These are phyloP conservation scores for Blastobotrys indianensis DNA, from an alignment of 1,139 yeast genomes.

Conservation along the genomic window DNA sequence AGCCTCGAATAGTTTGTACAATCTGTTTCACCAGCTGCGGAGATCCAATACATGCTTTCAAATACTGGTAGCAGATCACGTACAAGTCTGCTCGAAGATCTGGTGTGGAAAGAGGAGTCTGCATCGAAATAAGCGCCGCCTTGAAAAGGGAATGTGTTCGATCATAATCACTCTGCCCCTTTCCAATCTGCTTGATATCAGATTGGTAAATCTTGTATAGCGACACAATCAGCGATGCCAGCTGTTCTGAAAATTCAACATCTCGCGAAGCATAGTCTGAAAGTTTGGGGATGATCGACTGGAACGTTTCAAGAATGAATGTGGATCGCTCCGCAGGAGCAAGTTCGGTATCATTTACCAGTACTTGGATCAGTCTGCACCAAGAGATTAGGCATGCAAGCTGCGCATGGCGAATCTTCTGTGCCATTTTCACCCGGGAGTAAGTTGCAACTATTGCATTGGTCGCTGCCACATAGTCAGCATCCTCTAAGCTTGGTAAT, in stretches of 20 bases:
- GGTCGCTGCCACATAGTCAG: slow-evolving; percentile 17
- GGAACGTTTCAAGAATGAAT: slow-evolving; percentile 72
- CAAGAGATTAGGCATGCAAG: slow-evolving; percentile 67
- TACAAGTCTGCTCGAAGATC: slow-evolving; percentile 72
- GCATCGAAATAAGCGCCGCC: slow-evolving; percentile 67
- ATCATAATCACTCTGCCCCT: slow-evolving; percentile 34
- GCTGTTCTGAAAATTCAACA: slow-evolving; percentile 62
- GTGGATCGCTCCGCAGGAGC: slow-evolving; percentile 42
- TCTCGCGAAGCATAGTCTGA: slow-evolving; percentile 67
- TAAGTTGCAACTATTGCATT: slow-evolving; percentile 17
- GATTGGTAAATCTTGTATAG: slow-evolving; percentile 58
- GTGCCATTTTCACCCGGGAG: slow-evolving; percentile 16
- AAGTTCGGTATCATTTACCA: slow-evolving; percentile 55
- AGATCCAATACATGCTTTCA: slow-evolving; percentile 36
- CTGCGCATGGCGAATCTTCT: slow-evolving; percentile 40
- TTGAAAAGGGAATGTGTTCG: slow-evolving; percentile 65
- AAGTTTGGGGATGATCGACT: slow-evolving; percentile 67
- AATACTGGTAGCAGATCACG: slow-evolving; percentile 60
- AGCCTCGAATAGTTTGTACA: slow-evolving; percentile 47
- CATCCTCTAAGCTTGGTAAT: slow-evolving; percentile 19
- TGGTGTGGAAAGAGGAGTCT: slow-evolving; percentile 62
- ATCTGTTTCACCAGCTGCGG: slow-evolving; percentile 43
- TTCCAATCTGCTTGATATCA: slow-evolving; percentile 36
- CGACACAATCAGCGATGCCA: slow-evolving; percentile 69
- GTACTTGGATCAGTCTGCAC: slow-evolving; percentile 71